A percentile compares a stretch with the other conserved stretches of the same genome.
These are phyloP conservation scores for Fusarium sulawesiense DNA, from an alignment of 2,329 filamentous ascomycete genomes.

Conservation along the genomic window DNA sequence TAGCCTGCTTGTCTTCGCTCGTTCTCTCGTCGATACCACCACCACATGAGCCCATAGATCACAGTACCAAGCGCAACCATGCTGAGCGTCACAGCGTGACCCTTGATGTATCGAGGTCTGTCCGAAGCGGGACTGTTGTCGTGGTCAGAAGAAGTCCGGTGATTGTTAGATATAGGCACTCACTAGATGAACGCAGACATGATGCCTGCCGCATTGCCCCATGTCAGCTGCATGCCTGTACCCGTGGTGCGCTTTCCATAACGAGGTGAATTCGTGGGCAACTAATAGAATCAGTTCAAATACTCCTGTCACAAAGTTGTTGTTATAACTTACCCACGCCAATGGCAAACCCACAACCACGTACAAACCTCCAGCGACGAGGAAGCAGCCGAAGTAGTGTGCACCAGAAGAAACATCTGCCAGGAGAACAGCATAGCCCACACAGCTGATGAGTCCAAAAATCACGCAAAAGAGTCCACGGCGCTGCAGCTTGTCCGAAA, in stretches of 20 bases:
- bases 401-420: conserved; percentile 69
- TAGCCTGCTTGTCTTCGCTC: conserved; percentile 54
- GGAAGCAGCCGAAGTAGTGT: conserved; percentile 79
- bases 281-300: conserved; percentile 38
- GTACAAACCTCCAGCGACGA: conserved; percentile 81
- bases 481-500: conserved; percentile 75
- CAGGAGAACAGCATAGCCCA: conserved; percentile 77
- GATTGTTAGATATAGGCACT: conserved; percentile 10
- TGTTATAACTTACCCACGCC: conserved; percentile 58
- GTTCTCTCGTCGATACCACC: conserved; percentile 63
- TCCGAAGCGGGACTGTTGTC: conserved; percentile 57
- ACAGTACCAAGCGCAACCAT: conserved; percentile 66
- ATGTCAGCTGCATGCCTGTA: conserved; percentile 75
- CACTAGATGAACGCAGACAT: conserved; percentile 76
- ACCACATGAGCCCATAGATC: conserved; percentile 66
- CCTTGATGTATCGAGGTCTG: conserved; percentile 68
- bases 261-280: conserved; percentile 75
- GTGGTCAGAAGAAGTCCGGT: conserved; percentile 16
- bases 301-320: not conserved
- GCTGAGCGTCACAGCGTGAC: conserved; percentile 70
- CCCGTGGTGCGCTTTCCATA: conserved; percentile 82
- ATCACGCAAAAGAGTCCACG: conserved; percentile 73
- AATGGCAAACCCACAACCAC: conserved; percentile 66
- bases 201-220: conserved; percentile 77
- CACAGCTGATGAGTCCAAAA: conserved; percentile 71